Evolutionary conservation across 768 basidiomycete genomes (phyloP).

Genomic region (Lactarius deliciosus): DNA sequence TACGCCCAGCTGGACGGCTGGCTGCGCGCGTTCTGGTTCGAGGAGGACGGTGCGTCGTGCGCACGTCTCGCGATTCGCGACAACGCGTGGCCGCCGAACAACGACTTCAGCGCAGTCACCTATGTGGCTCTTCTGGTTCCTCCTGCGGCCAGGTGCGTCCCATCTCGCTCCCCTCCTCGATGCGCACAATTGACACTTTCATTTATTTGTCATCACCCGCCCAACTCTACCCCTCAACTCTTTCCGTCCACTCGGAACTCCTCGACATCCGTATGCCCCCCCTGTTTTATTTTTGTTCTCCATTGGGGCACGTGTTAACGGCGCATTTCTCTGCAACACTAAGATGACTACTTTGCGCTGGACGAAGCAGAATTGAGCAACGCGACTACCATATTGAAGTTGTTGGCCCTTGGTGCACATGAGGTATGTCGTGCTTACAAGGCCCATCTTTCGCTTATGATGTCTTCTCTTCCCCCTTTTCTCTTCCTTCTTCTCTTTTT

Average conservation of each 20-base stretch:
- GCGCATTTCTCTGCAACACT: constrained; percentile 7
- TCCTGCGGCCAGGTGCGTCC: constrained; percentile 58
- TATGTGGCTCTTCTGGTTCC: constrained; percentile 83
- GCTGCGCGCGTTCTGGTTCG: constrained; percentile 69
- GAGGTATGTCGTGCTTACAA: constrained; percentile 39
- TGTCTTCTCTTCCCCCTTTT: neutral
- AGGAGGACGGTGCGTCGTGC: constrained; percentile 54
- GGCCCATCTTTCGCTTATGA: constrained; percentile 26
- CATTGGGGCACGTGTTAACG: constrained; percentile 13
- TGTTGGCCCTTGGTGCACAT: constrained; percentile 69
- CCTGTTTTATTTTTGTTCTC: neutral
- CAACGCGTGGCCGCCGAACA: constrained; percentile 57
- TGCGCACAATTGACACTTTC: neutral
- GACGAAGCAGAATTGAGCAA: constrained; percentile 44
- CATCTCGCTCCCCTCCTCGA: neutral
- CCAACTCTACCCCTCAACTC: neutral
- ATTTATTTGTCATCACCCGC: neutral
- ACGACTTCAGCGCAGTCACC: constrained; percentile 53
- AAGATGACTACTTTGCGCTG: constrained; percentile 49
- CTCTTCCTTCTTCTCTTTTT: neutral
- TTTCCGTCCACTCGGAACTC: neutral
- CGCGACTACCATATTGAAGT: constrained; percentile 52
- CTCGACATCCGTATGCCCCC: neutral
- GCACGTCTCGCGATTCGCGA: constrained; percentile 43
- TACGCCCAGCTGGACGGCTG: constrained; percentile 63